Evolutionary conservation across 2,329 filamentous ascomycete species (phyloP).

Genomic region (Macrophomina pseudophaseolina): DNA sequence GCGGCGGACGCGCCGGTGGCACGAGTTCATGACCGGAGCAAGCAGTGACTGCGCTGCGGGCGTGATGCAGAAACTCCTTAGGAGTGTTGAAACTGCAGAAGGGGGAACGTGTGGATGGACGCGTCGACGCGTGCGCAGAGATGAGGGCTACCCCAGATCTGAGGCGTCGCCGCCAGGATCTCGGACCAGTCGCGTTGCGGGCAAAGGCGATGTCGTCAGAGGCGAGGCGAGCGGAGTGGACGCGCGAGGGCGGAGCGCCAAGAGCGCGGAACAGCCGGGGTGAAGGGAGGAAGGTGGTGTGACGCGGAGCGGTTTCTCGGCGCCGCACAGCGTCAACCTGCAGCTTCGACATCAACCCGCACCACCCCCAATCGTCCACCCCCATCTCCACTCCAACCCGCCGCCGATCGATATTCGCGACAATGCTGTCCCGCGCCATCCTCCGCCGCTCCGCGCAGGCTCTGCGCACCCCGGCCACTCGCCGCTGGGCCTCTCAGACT

Average conservation of each 20-base stretch:
- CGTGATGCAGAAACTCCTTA: background rate
- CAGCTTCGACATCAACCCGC: conserved; percentile 19
- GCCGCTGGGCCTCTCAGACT: conserved; percentile 67
- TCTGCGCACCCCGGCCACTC: conserved; percentile 60
- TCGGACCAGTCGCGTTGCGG: conserved; percentile 18
- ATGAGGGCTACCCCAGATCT: background rate
- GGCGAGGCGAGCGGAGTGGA: background rate
- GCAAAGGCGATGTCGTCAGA: conserved; percentile 22
- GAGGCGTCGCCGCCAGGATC: background rate
- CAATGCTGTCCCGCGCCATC: conserved; percentile 43
- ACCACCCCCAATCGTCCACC: conserved; percentile 3
- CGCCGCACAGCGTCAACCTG: conserved; percentile 7
- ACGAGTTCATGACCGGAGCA: conserved; percentile 17
- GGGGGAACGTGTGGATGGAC: background rate
- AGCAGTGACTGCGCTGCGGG: conserved; percentile 1
- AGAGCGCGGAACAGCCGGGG: conserved; percentile 6
- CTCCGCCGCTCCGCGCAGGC: conserved; percentile 56
- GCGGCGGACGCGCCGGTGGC: conserved; percentile 1
- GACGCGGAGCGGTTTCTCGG: conserved; percentile 13
- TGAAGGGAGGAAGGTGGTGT: conserved; percentile 11
- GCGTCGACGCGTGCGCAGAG: background rate
- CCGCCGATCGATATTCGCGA: conserved; percentile 29
- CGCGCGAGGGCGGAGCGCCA: background rate
- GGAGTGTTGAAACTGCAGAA: too few relatives aligned
- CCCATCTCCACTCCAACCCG: conserved; percentile 34